Evolutionary conservation across 2,329 filamentous ascomycete species (phyloP), one percentile per base, ranked within the genome.

Genomic region (Talaromyces sp.): DNA sequence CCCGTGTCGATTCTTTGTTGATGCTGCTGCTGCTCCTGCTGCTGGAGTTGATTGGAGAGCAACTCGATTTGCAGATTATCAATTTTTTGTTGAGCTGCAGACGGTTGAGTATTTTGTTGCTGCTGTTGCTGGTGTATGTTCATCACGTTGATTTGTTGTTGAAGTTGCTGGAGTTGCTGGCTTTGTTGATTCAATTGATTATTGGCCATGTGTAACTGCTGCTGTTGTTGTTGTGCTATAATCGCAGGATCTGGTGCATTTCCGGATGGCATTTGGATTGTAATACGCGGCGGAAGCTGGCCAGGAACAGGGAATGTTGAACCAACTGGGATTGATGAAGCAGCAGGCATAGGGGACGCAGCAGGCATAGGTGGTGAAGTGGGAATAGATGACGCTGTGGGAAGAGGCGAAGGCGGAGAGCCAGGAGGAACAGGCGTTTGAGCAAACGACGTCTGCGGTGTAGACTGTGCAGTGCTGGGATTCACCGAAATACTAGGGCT

Each of bases 121-220:
- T 60, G 53, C 10, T 54, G 51, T 13, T 57, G 59, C 17, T 61
- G n/a, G n/a, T n/a, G 55, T 41, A 61, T 35, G 21, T 55, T 58
- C 55, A 61, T 61, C 50, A 57, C 54, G 19, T 61, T 50, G 2
- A 61, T 46, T 24, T 46, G 59, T 21, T 61, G 55, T 24, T 61
- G 24, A 32, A 61, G 54, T 55, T 56, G 49, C 4, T 58, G 50
- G 26, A 61, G 32, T 31, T 61, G 59, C 19, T 61, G 55, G 4
- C 50, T 55, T n/a, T 61, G 59, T 3, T 53, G 27, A 14, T 58
- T 58, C 5, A 49, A 24, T 9, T 56, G 55, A 3, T 49, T 19
- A 24, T 49, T 56, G 24, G 38, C 10, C 17, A 58, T 58, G 6
- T 26, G 53, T 3, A 32, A 17, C n/a, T 38, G 19, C 19, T 61